Evolutionary conservation across 2,329 filamentous ascomycete genomes (phyloP).

Genomic region (Penicillium sp.): DNA sequence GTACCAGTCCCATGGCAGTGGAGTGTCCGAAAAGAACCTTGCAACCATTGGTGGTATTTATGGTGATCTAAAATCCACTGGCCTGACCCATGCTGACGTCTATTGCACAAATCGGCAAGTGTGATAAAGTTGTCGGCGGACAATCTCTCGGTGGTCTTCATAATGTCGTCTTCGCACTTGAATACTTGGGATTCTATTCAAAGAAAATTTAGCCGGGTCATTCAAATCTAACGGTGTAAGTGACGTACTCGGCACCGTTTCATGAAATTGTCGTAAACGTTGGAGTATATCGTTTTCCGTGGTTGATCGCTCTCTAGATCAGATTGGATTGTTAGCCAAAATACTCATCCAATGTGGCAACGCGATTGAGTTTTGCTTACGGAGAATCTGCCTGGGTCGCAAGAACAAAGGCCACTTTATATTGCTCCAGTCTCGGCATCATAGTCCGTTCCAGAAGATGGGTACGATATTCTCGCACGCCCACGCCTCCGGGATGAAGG

Average conservation of each 20-base stretch:
- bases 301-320: constrained; percentile 16
- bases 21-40: constrained; percentile 23
- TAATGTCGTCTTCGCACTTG: constrained; percentile 20
- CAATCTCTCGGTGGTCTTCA: constrained; percentile 18
- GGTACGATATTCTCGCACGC: constrained; percentile 22
- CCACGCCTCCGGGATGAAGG: constrained; percentile 30
- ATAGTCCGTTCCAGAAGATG: constrained; percentile 24
- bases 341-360: neutral
- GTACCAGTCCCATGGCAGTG: constrained; percentile 27
- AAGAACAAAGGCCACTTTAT: constrained; percentile 25
- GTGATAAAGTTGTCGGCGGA: constrained; percentile 23
- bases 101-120: constrained; percentile 27
- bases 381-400: constrained; percentile 25
- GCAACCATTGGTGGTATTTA: constrained; percentile 24
- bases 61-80: constrained; percentile 26
- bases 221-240: neutral
- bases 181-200: neutral
- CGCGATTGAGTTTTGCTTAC: constrained; percentile 12
- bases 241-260: constrained; percentile 19
- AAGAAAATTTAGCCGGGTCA: neutral
- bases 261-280: constrained; percentile 14
- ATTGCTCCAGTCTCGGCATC: constrained; percentile 27
- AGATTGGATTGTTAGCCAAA: neutral
- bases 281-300: constrained; percentile 19
- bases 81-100: constrained; percentile 23